These are phyloP conservation scores for Silene coronaria DNA, from an alignment of 179 eudicot genomes.

Conservation along the genomic window DNA sequence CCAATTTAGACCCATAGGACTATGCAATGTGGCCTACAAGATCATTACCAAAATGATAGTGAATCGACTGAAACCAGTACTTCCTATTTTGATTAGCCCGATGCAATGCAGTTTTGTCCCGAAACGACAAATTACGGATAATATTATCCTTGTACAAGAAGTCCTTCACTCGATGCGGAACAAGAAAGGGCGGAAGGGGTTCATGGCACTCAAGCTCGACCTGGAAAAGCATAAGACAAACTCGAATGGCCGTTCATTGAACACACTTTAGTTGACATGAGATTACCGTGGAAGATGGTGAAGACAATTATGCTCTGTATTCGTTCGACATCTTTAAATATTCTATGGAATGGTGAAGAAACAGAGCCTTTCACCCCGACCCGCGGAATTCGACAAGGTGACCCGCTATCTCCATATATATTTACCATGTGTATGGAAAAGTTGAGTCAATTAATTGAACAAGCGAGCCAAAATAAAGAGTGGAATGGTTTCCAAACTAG, in stretches of 20 bases:
- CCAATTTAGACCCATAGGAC: background rate
- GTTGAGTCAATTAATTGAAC: background rate
- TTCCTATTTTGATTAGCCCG: background rate
- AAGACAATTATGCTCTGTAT: background rate
- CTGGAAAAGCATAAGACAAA: background rate
- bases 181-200: background rate
- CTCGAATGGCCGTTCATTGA: background rate
- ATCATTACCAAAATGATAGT: background rate
- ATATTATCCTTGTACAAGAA: background rate
- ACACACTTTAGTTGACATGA: background rate
- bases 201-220: background rate
- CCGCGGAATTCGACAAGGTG: background rate
- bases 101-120: background rate
- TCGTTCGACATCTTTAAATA: background rate
- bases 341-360: background rate
- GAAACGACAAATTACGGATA: background rate
- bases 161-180: background rate
- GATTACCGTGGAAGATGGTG: background rate
- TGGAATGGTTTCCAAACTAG: background rate
- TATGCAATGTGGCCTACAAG: background rate
- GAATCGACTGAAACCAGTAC: background rate
- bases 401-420: background rate
- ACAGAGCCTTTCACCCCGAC: background rate
- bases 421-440: background rate
- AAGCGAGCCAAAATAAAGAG: no score